These are phyloP conservation scores for Dryas integrifolia DNA, from an alignment of 331 rosid genomes.

Conservation along the genomic window DNA sequence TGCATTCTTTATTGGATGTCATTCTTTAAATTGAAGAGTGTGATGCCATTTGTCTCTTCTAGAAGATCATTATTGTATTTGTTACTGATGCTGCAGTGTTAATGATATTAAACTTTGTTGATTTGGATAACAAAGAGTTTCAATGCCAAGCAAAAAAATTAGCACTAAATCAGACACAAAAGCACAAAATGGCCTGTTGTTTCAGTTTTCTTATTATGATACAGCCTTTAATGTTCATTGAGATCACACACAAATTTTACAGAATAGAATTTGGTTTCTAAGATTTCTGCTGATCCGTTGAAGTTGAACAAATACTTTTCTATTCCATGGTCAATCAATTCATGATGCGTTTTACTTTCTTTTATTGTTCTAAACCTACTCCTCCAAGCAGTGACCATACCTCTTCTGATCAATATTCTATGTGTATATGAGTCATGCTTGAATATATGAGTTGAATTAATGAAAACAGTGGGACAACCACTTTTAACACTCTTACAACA, in stretches of 20 bases:
- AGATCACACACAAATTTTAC: not conserved
- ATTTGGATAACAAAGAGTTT: no score
- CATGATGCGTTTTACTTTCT: not conserved
- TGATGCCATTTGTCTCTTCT: not conserved
- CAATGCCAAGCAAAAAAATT: no score
- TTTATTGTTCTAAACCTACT: not conserved
- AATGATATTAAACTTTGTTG: no score
- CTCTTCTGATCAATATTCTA: not conserved
- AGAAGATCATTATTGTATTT: not conserved
- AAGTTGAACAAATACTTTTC: not conserved
- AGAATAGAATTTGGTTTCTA: not conserved
- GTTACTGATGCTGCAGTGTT: not conserved
- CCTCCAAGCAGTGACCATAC: not conserved
- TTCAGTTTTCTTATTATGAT: no score
- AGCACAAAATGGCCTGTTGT: no score
- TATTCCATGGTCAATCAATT: not conserved
- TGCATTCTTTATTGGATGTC: not conserved
- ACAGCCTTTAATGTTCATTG: no score
- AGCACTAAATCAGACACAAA: no score
- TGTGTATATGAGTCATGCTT: not conserved
- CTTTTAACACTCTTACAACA: no score
- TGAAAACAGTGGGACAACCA: no score
- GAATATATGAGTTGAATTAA: no score
- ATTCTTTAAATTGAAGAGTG: not conserved
- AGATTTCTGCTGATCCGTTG: not conserved